A percentile compares a stretch with the other conserved stretches of the same genome.
phyloP scores from a whole-genome alignment of 495 filamentous ascomycete genomes.

The Tuber aestivum region DNA sequence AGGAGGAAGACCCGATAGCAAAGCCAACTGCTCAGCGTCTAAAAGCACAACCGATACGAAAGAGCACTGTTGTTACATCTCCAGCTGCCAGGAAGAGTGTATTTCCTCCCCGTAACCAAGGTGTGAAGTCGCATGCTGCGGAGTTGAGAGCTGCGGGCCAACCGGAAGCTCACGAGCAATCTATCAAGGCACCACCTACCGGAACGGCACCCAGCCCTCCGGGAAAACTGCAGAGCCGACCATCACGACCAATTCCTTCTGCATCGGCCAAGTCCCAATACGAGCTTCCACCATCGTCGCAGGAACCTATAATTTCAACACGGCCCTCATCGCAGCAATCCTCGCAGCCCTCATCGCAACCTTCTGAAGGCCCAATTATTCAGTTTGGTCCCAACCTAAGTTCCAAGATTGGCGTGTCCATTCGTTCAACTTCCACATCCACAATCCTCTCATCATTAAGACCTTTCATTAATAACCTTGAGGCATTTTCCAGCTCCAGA shows the following conservation, averaged over 20 bases:
- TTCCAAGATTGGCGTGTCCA: constrained; percentile 34
- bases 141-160: constrained; percentile 51
- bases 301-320: background rate
- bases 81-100: constrained; percentile 23
- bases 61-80: constrained; percentile 22
- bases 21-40: constrained; percentile 17
- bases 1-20: constrained; percentile 34
- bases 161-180: constrained; percentile 42
- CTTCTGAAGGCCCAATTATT: constrained; percentile 19
- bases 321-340: background rate
- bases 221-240: constrained; percentile 14
- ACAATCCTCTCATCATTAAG: constrained; percentile 33
- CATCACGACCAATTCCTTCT: background rate
- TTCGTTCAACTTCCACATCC: constrained; percentile 33
- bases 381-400: constrained; percentile 30
- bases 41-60: constrained; percentile 33
- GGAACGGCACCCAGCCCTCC: constrained; percentile 24
- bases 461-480: constrained; percentile 35
- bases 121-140: constrained; percentile 46
- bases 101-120: constrained; percentile 24
- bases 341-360: background rate
- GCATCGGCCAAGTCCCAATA: background rate
- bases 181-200: constrained; percentile 21
- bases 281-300: background rate
- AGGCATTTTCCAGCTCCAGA: constrained; percentile 26